A percentile compares a stretch with the other conserved stretches of the same genome.
Conservation (phyloP, 1,284 basidiomycete species). For the Moesziomyces parantarcticus region DNA sequence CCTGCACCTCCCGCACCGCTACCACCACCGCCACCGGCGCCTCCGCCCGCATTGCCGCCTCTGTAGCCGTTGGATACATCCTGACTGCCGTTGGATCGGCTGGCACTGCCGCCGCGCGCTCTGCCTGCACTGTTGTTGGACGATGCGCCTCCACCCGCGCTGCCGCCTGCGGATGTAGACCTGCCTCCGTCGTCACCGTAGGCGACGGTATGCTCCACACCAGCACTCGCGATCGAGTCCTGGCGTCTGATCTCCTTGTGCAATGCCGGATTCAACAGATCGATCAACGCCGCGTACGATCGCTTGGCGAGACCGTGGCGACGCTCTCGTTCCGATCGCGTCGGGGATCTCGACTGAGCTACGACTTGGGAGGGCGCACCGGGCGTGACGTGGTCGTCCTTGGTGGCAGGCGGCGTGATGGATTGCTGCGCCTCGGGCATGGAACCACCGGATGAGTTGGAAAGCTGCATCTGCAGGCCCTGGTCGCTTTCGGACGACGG, state of each 20-base stretch:
- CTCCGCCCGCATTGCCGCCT: constrained; percentile 5
- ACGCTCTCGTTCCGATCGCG: constrained; percentile 22
- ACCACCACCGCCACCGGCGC: constrained; percentile 14
- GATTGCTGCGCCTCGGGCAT: neutral
- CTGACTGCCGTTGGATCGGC: constrained; percentile 10
- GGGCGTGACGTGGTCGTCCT: neutral
- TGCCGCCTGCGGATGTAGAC: constrained; percentile 9
- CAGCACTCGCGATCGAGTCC: constrained; percentile 5
- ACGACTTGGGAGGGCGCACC: neutral
- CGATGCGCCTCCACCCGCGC: constrained; percentile 2
- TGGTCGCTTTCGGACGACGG: constrained; percentile 27
- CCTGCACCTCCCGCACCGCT: constrained; percentile 31
- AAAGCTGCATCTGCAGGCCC: constrained; percentile 7
- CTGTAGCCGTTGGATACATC: constrained; percentile 8
- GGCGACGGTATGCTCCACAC: constrained; percentile 7
- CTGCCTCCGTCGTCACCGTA: constrained; percentile 29
- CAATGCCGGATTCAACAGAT: constrained; percentile 38
- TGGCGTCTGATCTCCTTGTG: constrained; percentile 34
- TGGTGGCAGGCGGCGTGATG: neutral
- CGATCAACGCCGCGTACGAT: constrained; percentile 45
- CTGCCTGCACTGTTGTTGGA: constrained; percentile 14
- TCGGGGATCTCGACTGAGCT: constrained; percentile 9
- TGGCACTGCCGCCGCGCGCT: constrained; percentile 16
- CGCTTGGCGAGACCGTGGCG: constrained; percentile 40
- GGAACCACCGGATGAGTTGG: constrained; percentile 8